Evolutionary conservation across 345 rosid species (phyloP).

Genomic region (Citrus medica): DNA sequence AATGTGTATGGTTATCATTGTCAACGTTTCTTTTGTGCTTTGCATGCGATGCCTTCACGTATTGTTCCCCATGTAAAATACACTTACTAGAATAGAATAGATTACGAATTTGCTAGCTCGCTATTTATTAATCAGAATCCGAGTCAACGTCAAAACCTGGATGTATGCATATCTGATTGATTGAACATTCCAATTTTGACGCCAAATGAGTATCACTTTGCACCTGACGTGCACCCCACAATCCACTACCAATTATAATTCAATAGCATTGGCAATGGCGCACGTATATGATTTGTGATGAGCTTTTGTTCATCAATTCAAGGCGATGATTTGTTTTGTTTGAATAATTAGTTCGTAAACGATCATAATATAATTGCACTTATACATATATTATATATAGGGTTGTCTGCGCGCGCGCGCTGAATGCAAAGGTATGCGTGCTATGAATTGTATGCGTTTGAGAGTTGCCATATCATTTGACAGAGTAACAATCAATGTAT

Average conservation of each 20-base stretch:
- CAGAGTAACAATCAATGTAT: neutral
- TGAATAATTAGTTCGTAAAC: too few relatives aligned
- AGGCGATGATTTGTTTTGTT: neutral
- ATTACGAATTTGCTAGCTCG: neutral
- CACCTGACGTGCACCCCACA: constrained; percentile 7
- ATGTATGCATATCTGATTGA: neutral
- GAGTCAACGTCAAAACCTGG: neutral
- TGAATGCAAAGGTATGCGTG: too few relatives aligned
- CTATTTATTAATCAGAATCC: neutral
- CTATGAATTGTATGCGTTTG: neutral
- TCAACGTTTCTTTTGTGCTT: neutral
- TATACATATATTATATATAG: too few relatives aligned
- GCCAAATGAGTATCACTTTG: neutral
- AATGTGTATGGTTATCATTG: neutral
- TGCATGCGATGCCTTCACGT: neutral
- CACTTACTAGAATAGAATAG: neutral
- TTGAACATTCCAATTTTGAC: neutral
- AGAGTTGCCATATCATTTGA: neutral
- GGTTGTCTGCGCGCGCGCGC: too few relatives aligned
- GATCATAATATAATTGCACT: too few relatives aligned
- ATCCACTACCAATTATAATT: neutral
- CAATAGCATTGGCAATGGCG: neutral
- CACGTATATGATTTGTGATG: neutral
- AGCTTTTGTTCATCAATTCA: neutral
- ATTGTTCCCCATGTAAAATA: neutral